A percentile compares a stretch with the other conserved stretches of the same genome.
Conservation (phyloP, 768 basidiomycete species). For the Coprinopsis sp. region DNA sequence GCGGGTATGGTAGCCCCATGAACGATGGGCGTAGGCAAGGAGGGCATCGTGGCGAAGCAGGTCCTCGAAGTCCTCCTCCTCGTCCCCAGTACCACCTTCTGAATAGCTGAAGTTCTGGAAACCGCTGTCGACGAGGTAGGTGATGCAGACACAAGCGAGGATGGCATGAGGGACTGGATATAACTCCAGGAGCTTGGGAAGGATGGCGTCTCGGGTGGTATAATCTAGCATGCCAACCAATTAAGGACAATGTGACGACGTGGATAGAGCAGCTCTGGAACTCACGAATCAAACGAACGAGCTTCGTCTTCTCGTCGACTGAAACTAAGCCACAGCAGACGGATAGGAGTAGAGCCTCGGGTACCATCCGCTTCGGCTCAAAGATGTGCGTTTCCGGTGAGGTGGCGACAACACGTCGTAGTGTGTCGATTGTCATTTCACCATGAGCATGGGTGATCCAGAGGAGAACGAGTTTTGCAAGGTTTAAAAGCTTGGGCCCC, state of each 20-base stretch:
- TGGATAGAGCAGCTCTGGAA: slow-evolving; percentile 1
- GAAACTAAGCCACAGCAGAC: not conserved
- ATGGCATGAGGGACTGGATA: not conserved
- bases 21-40: not conserved
- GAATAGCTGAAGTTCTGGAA: not conserved
- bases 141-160: not conserved
- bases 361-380: not conserved
- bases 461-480: not conserved
- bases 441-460: not conserved
- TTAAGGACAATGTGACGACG: not conserved
- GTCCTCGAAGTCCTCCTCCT: not conserved
- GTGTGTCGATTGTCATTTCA: not conserved
- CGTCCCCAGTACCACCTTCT: too few species aligned
- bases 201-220: not conserved
- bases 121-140: not conserved
- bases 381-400: not conserved
- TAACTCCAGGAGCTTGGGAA: not conserved
- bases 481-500: not conserved
- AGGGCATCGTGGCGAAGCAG: not conserved
- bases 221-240: not conserved
- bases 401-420: not conserved
- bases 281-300: not conserved
- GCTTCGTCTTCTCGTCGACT: not conserved
- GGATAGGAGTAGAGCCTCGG: not conserved
- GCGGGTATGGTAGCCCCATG: not conserved